Base-by-base conservation (phyloP, 2,329 filamentous ascomycete genomes). In the Claviceps arundinis region DNA sequence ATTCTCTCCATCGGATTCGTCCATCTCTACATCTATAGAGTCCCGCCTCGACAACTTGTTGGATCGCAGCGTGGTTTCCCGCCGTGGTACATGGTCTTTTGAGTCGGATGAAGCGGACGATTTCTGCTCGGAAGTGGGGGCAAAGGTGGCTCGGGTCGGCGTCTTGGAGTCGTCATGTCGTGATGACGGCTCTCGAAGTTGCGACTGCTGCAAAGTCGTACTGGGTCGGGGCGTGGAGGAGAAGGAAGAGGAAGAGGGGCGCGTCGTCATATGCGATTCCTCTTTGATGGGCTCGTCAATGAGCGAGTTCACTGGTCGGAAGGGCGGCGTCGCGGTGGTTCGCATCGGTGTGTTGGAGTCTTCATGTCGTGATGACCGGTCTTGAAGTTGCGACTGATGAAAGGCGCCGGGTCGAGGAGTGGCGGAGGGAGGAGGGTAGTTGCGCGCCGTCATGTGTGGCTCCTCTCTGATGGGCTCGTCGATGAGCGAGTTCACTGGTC, bases 1-100 rank as follows among this genome's bases (percentile, higher is more conserved):
- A 3, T 60, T 68, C 57, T 86, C 85, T 50, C 77, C 82, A 52
- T 88, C 86, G 11, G 85, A 85, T 17, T 85, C 83, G 41, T 84
- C 84, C 77, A 89, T 87, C 54, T 88, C 84, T 24, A 88, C 74
- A 59, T 94, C 88, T 54, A 82, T 76, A 3, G 81, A 81, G 40
- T 78, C 76, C 51, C 72, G 52, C 37, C 55, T 58, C n/a, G 60
- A 68, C n/a, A 82, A 82, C 56, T 78, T 78, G 55, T 71, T 72
- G 9, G 84, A 80, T 51, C 73, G 73, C 56, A 84, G 77, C 19
- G 84, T 84, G 56, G 78, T 74, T 51, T 76, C 77, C 55, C 61
- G 59, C 24, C 55, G 57, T 4, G 61, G 59, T 37, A 48, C 13
- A 19, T 58, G 61, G 57, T 75, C 61, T 61, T 74, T 65, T 59